These are phyloP conservation scores for Calcarisporium arbuscula DNA, from an alignment of 2,329 filamentous ascomycete genomes.

Conservation along the genomic window DNA sequence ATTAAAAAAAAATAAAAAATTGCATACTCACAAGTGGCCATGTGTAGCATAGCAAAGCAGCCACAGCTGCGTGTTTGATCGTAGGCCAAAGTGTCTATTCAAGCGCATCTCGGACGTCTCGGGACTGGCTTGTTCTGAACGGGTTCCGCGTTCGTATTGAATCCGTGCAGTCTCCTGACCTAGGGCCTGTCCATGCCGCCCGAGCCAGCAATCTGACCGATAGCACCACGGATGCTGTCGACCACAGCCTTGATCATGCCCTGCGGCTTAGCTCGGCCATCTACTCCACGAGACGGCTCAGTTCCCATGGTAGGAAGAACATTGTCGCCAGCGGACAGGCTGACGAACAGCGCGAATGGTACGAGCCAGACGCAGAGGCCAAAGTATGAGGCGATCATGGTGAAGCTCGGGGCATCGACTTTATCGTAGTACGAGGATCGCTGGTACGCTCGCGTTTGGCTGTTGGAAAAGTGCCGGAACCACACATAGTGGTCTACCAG, in stretches of 20 bases:
- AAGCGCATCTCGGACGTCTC: no score
- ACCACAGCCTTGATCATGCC: slow-evolving; percentile 63
- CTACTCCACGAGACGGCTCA: slow-evolving; percentile 39
- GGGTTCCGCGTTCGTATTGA: no score
- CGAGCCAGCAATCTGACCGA: slow-evolving; percentile 37
- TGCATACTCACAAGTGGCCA: slow-evolving; percentile 10
- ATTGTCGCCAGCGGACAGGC: slow-evolving; percentile 88
- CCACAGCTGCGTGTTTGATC: no score
- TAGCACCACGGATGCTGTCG: slow-evolving; percentile 47
- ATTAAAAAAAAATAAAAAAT: slow-evolving; percentile 8
- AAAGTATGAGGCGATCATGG: slow-evolving; percentile 93
- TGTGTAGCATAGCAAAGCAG: no score
- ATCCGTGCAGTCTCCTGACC: no score
- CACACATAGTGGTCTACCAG: slow-evolving; percentile 89
- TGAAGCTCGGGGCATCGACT: slow-evolving; percentile 69
- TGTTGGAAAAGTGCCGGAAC: slow-evolving; percentile 84
- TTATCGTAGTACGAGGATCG: slow-evolving; percentile 58
- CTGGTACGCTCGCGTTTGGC: slow-evolving; percentile 51
- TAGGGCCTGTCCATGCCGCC: slow-evolving; percentile 15
- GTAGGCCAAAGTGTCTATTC: no score
- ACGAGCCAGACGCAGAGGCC: slow-evolving; percentile 95
- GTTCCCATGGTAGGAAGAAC: slow-evolving; percentile 88
- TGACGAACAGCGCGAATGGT: slow-evolving; percentile 92
- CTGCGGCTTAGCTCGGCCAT: slow-evolving; percentile 47
- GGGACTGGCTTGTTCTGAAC: no score